These are phyloP conservation scores for Tremella mesenterica DNA, from an alignment of 768 basidiomycete genomes.

Conservation along the genomic window DNA sequence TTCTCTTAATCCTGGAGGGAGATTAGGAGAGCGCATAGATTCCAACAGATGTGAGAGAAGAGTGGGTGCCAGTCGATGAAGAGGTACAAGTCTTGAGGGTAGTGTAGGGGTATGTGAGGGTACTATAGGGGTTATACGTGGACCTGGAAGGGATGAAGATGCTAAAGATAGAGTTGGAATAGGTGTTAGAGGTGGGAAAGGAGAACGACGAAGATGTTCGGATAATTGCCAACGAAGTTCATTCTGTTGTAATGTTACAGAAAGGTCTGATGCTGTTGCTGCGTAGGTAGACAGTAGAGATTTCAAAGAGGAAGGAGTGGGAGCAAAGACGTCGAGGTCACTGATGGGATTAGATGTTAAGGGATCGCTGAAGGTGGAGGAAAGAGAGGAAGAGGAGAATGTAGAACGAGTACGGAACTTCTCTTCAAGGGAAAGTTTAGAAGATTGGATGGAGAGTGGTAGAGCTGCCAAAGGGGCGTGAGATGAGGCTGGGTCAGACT, in stretches of 20 bases:
- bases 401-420: conserved; percentile 10
- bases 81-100: conserved; percentile 19
- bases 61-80: conserved; percentile 10
- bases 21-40: conserved; percentile 25
- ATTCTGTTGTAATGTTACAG: conserved; percentile 19
- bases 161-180: conserved; percentile 13
- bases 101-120: conserved; percentile 3
- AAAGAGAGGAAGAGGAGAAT: conserved; percentile 20
- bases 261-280: conserved; percentile 22
- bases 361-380: conserved; percentile 18
- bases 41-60: conserved; percentile 12
- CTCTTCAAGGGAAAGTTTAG: conserved; percentile 6
- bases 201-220: conserved; percentile 16
- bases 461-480: not conserved
- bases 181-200: conserved; percentile 21
- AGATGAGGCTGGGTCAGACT: not conserved
- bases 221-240: conserved; percentile 17
- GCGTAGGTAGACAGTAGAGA: conserved; percentile 21
- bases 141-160: conserved; percentile 13
- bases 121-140: conserved; percentile 11
- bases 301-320: conserved; percentile 22
- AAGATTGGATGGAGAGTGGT: not conserved
- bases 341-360: conserved; percentile 3
- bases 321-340: conserved; percentile 3
- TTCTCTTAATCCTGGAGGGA: conserved; percentile 24